Base-by-base conservation (phyloP, 768 basidiomycete species). In the Exsudoporus frostii region DNA sequence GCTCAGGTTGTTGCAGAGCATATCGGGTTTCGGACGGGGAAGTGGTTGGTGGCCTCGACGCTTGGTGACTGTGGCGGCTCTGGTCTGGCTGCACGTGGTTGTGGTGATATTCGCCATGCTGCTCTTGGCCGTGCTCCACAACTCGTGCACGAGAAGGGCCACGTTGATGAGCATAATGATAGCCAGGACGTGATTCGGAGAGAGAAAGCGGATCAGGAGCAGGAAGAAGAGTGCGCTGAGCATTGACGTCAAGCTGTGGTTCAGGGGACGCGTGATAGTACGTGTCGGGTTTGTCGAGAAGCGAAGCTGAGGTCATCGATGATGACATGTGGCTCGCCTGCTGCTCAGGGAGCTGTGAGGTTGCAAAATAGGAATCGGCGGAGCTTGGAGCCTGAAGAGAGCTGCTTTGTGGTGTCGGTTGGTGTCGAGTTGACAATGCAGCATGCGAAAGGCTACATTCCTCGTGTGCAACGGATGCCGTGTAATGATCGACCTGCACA, bases 401-500 rank as follows among this genome's bases (percentile, higher is more conserved):
- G 50, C 24, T 48, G 48, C 29, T 37, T 25, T 50, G 55, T 38
- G 64, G 50, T 53, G 61, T 53, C 36, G 57, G 54, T 25, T 57
- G 65, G 57, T 45, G 63, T 49, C 52, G 53, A 43, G 56, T 37
- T 32, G 60, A 24, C 55, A 65, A 50, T 46, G 65, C 63, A 52
- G 60, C 45, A 52, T 66, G 65, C 32, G 66, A 59, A 51, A 64
- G 62, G 65, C 50, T 53, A 43, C 58, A 34, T 51, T 59, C 67
- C 67, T 66, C 66, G 65, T 67, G 67, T 69, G 51, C 19, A 51
- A 61, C 40, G 54, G 69, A 50, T 50, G 64, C 29, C 50, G 65
- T 48, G 55, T 71, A 67, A 61, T 70, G 70, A 67, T 71, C 69
- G 58, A 64, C 69, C 46, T 67, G 65, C 53, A 69, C 67, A 69